Percentiles rank a stretch among this genome's conserved stretches.
Evolutionary conservation across 306 rosid genomes (phyloP).

Genomic region (Prunus campanulata): DNA sequence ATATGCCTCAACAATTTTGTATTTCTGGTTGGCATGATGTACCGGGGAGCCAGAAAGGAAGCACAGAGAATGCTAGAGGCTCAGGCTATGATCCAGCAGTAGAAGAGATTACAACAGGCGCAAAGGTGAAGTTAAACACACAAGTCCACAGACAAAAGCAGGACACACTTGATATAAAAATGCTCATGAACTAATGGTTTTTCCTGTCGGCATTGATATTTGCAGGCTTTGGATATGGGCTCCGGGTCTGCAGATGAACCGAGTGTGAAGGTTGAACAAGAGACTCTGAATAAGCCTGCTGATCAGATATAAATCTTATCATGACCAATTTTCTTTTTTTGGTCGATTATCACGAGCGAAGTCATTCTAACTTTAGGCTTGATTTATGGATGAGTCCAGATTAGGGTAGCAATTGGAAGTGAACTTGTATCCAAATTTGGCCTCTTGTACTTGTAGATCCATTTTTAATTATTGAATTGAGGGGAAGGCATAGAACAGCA

Average conservation of each 20-base stretch:
- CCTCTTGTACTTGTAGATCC: not conserved
- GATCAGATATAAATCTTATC: constrained; percentile 38
- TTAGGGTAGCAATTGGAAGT: not conserved
- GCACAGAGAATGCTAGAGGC: constrained; percentile 43
- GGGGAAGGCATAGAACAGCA: not conserved
- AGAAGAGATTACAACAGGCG: constrained; percentile 40
- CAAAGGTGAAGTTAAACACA: constrained; percentile 49
- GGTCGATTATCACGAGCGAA: not conserved
- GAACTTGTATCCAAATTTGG: not conserved
- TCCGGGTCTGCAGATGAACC: constrained; percentile 51
- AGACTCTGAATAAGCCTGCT: constrained; percentile 45
- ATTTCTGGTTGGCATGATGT: constrained; percentile 18
- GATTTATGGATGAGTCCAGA: not conserved
- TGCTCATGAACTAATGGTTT: not conserved
- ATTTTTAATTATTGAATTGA: not conserved
- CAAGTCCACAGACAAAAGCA: not conserved
- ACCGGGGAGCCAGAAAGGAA: constrained; percentile 48
- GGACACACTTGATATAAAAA: not conserved
- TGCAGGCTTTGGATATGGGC: constrained; percentile 63
- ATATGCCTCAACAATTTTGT: not conserved
- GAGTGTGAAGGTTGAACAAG: constrained; percentile 57
- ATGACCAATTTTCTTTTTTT: not conserved
- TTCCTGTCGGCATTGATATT: constrained; percentile 15
- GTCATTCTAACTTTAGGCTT: constrained; percentile 2
- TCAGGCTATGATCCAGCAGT: constrained; percentile 35